Evolutionary conservation across 2,329 filamentous ascomycete genomes (phyloP).

Genomic region (Chaetomiaceae sp.): DNA sequence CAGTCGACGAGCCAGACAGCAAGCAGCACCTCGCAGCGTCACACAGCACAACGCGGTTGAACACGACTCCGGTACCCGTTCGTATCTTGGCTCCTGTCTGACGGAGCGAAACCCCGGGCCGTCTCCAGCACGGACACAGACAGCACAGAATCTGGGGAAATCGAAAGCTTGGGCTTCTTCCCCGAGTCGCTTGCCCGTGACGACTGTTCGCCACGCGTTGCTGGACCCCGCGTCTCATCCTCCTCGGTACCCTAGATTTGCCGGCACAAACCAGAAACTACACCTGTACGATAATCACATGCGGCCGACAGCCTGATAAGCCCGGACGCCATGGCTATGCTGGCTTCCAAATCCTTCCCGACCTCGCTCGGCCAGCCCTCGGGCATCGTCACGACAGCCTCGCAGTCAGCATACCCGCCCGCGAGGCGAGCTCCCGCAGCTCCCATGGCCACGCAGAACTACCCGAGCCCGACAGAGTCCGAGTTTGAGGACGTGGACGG

Average conservation of each 20-base stretch:
- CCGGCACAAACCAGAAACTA: neutral
- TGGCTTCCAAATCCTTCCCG: constrained; percentile 71
- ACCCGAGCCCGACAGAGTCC: constrained; percentile 82
- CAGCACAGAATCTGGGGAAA: constrained; percentile 4
- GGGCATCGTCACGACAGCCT: constrained; percentile 42
- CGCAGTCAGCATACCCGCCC: constrained; percentile 48
- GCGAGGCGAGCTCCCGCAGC: constrained; percentile 49
- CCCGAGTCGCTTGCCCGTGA: neutral
- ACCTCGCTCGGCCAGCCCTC: constrained; percentile 47
- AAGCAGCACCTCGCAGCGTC: neutral
- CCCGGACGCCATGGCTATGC: constrained; percentile 61
- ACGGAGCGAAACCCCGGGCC: neutral
- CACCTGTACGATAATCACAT: neutral
- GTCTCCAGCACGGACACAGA: no score
- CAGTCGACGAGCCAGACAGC: neutral
- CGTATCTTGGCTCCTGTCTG: constrained; percentile 8
- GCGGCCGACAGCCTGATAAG: constrained; percentile 12
- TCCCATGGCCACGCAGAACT: constrained; percentile 50
- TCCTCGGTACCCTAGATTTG: neutral
- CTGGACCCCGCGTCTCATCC: neutral
- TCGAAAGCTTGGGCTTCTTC: no score
- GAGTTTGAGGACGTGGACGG: constrained; percentile 84
- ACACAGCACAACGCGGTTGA: constrained; percentile 6
- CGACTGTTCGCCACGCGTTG: neutral
- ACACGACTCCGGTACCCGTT: constrained; percentile 2